Conservation (phyloP, 2,329 filamentous ascomycete species). For the Sarocladium oryzae region DNA sequence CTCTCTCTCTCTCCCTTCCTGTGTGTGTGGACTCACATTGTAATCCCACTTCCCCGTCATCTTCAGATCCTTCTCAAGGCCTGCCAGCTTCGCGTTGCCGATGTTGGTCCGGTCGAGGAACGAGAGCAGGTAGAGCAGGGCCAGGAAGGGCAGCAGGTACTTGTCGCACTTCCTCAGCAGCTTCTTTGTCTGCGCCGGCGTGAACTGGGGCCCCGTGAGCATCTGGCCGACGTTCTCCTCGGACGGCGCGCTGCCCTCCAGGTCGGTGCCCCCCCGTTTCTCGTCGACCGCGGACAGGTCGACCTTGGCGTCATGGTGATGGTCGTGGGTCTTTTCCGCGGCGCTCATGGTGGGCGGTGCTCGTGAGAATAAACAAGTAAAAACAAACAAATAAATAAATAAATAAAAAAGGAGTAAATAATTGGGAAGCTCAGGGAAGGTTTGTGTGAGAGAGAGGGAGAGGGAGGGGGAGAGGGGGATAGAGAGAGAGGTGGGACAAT, state of each 20-base stretch:
- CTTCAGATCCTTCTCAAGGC: slow-evolving; percentile 31
- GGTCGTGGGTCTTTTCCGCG: not conserved
- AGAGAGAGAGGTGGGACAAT: not conserved
- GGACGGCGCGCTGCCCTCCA: not conserved
- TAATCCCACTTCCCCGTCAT: slow-evolving; percentile 28
- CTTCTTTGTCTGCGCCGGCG: slow-evolving; percentile 30
- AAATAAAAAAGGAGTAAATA: not conserved
- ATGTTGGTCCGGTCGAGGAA: slow-evolving; percentile 38
- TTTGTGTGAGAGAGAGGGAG: not conserved
- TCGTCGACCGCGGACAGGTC: not conserved
- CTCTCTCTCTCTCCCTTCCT: too few species aligned
- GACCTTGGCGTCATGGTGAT: not conserved
- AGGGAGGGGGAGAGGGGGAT: not conserved
- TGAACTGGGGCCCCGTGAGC: slow-evolving; percentile 4
- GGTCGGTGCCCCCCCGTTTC: not conserved
- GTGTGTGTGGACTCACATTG: slow-evolving; percentile 26
- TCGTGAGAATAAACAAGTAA: too few species aligned
- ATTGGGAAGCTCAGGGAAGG: not conserved
- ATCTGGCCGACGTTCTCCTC: slow-evolving; percentile 8
- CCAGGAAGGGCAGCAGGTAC: slow-evolving; percentile 52
- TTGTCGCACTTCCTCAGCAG: slow-evolving; percentile 48
- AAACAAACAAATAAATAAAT: too few species aligned
- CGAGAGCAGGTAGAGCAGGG: slow-evolving; percentile 51
- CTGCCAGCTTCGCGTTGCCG: slow-evolving; percentile 55
- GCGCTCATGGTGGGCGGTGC: not conserved